phyloP scores from a whole-genome alignment of 163 green algal species.

The Chlamydomonas reinhardtii region DNA sequence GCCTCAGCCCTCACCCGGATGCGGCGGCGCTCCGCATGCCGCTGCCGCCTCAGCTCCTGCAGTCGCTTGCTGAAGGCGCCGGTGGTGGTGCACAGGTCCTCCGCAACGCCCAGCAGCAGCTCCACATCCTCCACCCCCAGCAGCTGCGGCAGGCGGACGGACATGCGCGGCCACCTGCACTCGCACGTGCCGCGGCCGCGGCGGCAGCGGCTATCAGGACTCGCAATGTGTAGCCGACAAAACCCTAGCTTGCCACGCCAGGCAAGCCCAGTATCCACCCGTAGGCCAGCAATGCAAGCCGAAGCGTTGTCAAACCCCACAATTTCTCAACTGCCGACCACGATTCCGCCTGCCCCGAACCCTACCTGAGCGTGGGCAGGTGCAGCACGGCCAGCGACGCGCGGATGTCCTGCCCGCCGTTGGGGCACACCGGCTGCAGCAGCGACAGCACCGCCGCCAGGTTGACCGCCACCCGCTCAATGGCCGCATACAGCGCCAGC shows the following conservation, averaged over 20 bases:
- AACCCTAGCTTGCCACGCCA: no score
- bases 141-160: slow-evolving; percentile 15
- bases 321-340: no score
- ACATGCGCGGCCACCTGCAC: slow-evolving; percentile 24
- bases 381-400: background rate
- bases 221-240: no score
- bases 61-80: background rate
- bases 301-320: no score
- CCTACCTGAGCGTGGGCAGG: slow-evolving; percentile 4
- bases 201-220: no score
- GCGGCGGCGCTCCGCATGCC: slow-evolving; percentile 3
- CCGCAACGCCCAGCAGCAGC: slow-evolving; percentile 29
- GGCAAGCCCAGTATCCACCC: no score
- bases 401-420: background rate
- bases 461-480: slow-evolving; percentile 1
- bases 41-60: background rate
- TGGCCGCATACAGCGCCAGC: background rate
- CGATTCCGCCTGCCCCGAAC: no score
- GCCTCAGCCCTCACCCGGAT: background rate
- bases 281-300: no score
- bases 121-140: slow-evolving; percentile 28
- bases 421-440: slow-evolving; percentile 30
- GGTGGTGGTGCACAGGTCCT: background rate
- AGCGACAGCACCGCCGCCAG: slow-evolving; percentile 37
- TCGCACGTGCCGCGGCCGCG: no score